phyloP scores from a whole-genome alignment of 176 grass and related monocot species.

The Stipa capillata region DNA sequence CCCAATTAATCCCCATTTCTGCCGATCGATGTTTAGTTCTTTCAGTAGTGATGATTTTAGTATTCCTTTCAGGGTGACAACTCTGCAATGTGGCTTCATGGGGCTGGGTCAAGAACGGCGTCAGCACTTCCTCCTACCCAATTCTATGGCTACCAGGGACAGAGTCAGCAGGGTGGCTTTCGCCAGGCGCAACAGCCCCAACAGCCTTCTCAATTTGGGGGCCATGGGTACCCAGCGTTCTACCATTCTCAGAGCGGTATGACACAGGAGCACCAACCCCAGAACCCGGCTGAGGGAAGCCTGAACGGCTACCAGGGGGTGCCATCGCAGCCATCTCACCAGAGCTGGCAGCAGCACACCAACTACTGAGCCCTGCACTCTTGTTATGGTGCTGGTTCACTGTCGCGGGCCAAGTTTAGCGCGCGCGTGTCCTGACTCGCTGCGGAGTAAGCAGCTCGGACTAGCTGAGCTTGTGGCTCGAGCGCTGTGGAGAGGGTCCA shows the following conservation, averaged over 20 bases:
- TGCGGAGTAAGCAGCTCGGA: conserved; percentile 29
- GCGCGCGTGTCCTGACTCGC: background rate
- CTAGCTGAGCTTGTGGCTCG: conserved; percentile 38
- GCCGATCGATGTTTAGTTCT: background rate
- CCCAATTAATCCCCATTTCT: background rate
- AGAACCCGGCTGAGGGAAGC: conserved; percentile 54
- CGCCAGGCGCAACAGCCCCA: conserved; percentile 65
- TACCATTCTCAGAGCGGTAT: conserved; percentile 60
- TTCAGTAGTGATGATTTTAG: background rate
- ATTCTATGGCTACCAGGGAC: conserved; percentile 71
- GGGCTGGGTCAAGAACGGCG: conserved; percentile 70
- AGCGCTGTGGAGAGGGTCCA: conserved; percentile 21
- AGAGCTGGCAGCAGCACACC: conserved; percentile 73
- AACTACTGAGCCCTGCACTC: conserved; percentile 46
- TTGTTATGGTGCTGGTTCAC: background rate
- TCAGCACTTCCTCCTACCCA: conserved; percentile 53
- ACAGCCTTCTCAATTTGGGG: conserved; percentile 55
- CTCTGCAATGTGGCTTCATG: conserved; percentile 84
- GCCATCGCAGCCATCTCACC: conserved; percentile 51
- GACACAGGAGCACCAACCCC: conserved; percentile 70
- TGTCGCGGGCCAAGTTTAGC: conserved; percentile 1
- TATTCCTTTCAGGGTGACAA: conserved; percentile 53
- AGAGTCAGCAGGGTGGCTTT: conserved; percentile 66
- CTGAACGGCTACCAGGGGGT: conserved; percentile 49
- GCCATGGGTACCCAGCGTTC: conserved; percentile 62